A percentile compares a stretch with the other conserved stretches of the same genome.
phyloP scores from a whole-genome alignment of 2,329 filamentous ascomycete genomes.

The Aspergillus tubingensis region DNA sequence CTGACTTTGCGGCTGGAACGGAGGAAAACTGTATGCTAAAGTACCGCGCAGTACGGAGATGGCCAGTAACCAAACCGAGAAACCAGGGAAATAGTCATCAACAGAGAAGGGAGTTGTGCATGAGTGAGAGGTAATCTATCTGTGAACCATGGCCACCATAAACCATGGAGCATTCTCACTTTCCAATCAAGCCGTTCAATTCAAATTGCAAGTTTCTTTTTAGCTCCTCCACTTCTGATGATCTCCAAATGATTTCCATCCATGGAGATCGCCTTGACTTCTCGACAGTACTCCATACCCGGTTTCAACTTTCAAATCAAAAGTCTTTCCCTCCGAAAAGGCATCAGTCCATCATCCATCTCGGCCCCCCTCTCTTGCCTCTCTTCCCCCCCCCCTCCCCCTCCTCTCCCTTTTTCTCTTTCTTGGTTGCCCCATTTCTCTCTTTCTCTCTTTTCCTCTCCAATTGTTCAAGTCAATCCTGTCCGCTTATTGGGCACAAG shows the following conservation, averaged over 20 bases:
- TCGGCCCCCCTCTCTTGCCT: background rate
- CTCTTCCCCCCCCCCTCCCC: background rate
- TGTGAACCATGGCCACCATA: background rate
- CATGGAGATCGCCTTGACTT: slow-evolving; percentile 1
- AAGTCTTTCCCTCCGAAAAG: background rate
- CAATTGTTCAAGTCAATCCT: background rate
- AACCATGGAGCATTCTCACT: background rate
- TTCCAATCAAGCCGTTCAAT: background rate
- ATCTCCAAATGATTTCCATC: slow-evolving; percentile 4
- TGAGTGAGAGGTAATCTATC: background rate
- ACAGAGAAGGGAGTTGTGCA: too few relatives aligned
- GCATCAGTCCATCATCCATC: background rate
- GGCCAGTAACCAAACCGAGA: background rate
- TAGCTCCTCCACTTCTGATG: background rate
- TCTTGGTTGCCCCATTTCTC: too few relatives aligned
- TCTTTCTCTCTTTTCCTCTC: too few relatives aligned
- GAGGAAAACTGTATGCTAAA: background rate
- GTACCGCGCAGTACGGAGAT: background rate
- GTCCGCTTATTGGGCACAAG: background rate
- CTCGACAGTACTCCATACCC: background rate
- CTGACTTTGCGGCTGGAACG: background rate
- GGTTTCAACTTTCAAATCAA: background rate
- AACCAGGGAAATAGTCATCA: too few relatives aligned
- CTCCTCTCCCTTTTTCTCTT: background rate
- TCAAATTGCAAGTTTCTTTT: background rate